phyloP scores from a whole-genome alignment of 495 filamentous ascomycete genomes.

The Hyaloscypha finlandica region DNA sequence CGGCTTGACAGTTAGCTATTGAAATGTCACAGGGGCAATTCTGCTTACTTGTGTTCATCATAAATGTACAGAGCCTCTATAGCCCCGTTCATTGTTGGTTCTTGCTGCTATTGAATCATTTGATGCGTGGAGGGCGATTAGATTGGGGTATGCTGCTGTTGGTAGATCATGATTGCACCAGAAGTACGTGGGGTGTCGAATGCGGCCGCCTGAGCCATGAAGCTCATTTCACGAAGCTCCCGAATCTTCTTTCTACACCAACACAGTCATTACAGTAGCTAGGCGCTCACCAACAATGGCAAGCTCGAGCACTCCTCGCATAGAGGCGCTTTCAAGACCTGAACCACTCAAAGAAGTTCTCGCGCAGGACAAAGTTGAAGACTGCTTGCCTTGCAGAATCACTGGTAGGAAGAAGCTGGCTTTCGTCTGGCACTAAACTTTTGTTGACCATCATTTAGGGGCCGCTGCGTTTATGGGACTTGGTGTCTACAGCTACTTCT shows the following conservation, averaged over 20 bases:
- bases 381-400: slow-evolving; percentile 69
- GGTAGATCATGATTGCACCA: background rate
- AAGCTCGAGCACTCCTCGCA: background rate
- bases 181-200: slow-evolving; percentile 18
- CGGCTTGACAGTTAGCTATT: slow-evolving; percentile 31
- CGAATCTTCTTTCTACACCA: no score
- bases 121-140: slow-evolving; percentile 7
- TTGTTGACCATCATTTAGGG: slow-evolving; percentile 50
- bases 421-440: background rate
- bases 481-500: slow-evolving; percentile 82
- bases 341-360: slow-evolving; percentile 26
- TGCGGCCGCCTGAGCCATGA: slow-evolving; percentile 16
- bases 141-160: background rate
- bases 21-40: background rate
- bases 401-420: slow-evolving; percentile 52
- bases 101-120: slow-evolving; percentile 30
- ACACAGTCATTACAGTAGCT: background rate
- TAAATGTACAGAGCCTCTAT: slow-evolving; percentile 97
- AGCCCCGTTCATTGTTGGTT: slow-evolving; percentile 68
- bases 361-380: slow-evolving; percentile 44
- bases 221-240: no score
- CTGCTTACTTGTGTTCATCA: slow-evolving; percentile 81
- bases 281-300: background rate
- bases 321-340: slow-evolving; percentile 20
- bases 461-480: slow-evolving; percentile 86